phyloP scores from a whole-genome alignment of 108 stramenopile species.

The Skeletonema tropicum region DNA sequence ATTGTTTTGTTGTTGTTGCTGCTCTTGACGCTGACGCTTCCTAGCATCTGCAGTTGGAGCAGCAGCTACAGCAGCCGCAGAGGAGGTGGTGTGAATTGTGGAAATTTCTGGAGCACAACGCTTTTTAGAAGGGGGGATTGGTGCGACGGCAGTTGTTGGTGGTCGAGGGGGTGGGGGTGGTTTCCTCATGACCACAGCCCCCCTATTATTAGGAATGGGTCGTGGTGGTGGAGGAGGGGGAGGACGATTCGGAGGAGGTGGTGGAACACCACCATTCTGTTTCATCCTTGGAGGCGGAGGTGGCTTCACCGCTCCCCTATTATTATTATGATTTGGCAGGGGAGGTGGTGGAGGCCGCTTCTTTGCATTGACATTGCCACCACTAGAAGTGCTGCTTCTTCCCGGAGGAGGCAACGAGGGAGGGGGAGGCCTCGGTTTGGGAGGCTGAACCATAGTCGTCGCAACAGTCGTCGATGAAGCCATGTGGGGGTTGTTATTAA shows the following conservation, averaged over 20 bases:
- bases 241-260: neutral
- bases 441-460: conserved; percentile 58
- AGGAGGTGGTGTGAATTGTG: no score
- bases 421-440: conserved; percentile 41
- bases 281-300: conserved; percentile 28
- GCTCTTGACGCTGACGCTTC: neutral
- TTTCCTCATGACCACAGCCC: neutral
- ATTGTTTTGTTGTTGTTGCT: conserved; percentile 8
- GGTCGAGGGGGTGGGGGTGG: neutral
- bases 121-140: neutral
- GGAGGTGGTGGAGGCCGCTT: conserved; percentile 25
- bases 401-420: conserved; percentile 20
- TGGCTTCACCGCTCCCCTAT: neutral
- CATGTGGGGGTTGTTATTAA: neutral
- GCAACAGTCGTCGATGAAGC: conserved; percentile 49
- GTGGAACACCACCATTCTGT: neutral
- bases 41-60: neutral
- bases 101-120: neutral
- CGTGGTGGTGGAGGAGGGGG: neutral
- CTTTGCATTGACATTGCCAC: neutral
- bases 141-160: neutral
- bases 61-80: neutral
- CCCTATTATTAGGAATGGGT: neutral
- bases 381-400: neutral
- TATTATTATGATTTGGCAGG: neutral